Conservation (phyloP, 805 yeast genomes). For the Suhomyces prunicola region DNA sequence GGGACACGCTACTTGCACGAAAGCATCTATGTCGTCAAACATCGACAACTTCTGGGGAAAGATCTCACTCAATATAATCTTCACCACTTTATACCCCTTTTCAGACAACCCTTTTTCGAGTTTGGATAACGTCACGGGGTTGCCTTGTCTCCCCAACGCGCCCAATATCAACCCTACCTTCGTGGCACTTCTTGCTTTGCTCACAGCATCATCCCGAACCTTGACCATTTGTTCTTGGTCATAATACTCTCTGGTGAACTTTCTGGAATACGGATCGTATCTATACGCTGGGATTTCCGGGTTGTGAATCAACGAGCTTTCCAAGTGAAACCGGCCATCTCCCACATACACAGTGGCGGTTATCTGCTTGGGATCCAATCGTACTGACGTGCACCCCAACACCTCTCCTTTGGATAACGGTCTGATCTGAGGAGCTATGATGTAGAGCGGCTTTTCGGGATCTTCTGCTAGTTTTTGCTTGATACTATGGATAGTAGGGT, state of each 20-base stretch:
- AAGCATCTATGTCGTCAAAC: constrained; percentile 92
- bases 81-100: constrained; percentile 66
- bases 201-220: constrained; percentile 73
- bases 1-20: constrained; percentile 97
- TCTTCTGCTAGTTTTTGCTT: constrained; percentile 56
- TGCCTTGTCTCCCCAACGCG: constrained; percentile 95
- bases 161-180: constrained; percentile 86
- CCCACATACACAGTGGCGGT: constrained; percentile 90
- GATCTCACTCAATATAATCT: constrained; percentile 85
- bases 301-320: constrained; percentile 95
- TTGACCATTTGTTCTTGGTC: constrained; percentile 79
- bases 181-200: constrained; percentile 54
- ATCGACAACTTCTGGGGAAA: constrained; percentile 89
- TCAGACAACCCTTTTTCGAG: constrained; percentile 52
- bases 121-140: constrained; percentile 66
- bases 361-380: constrained; percentile 58
- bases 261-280: constrained; percentile 92
- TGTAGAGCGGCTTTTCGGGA: constrained; percentile 48
- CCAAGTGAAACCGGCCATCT: constrained; percentile 94
- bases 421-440: constrained; percentile 84
- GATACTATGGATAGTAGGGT: constrained; percentile 85
- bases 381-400: constrained; percentile 91
- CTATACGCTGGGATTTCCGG: constrained; percentile 89
- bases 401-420: constrained; percentile 96
- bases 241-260: constrained; percentile 83